A percentile compares a stretch with the other conserved stretches of the same genome.
Evolutionary conservation across 305 asterid species (phyloP).

Genomic region (Ilex paraguariensis): DNA sequence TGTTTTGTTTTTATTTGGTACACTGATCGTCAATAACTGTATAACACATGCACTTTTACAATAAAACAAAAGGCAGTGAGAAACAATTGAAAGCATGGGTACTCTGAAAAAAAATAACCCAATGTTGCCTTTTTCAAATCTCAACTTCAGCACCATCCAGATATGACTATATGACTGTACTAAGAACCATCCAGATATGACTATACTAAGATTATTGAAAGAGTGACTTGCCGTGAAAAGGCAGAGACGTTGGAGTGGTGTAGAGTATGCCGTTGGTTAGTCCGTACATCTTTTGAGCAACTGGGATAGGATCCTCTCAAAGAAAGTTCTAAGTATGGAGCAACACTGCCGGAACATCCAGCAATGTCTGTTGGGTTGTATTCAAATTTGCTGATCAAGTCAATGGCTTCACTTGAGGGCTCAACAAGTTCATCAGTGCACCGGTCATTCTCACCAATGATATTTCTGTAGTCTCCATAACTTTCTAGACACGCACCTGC

Average conservation of each 20-base stretch:
- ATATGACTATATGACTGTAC: neutral
- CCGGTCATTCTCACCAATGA: too few species aligned
- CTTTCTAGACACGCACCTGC: too few species aligned
- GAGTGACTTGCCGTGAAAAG: slow-evolving; percentile 70
- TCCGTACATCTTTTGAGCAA: slow-evolving; percentile 35
- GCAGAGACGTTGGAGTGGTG: slow-evolving; percentile 91
- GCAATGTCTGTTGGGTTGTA: slow-evolving; percentile 35
- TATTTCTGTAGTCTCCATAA: neutral
- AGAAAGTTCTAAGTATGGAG: slow-evolving; percentile 69
- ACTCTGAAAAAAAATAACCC: too few species aligned
- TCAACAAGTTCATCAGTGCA: slow-evolving; percentile 1
- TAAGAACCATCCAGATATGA: too few species aligned
- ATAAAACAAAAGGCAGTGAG: too few species aligned
- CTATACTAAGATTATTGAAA: too few species aligned
- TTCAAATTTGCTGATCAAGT: slow-evolving; percentile 79
- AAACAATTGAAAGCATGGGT: too few species aligned
- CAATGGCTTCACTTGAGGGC: slow-evolving; percentile 63
- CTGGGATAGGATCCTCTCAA: slow-evolving; percentile 52
- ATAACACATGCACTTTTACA: too few species aligned
- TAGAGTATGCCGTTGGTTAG: slow-evolving; percentile 26
- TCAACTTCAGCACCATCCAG: slow-evolving; percentile 3
- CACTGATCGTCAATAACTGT: too few species aligned
- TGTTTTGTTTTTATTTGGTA: too few species aligned
- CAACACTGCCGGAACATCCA: slow-evolving; percentile 38
- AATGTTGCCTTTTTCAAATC: too few species aligned